Percentiles rank a stretch among this genome's conserved stretches.
phyloP scores from a whole-genome alignment of 106 monocot genomes.

The Platanthera zijinensis region DNA sequence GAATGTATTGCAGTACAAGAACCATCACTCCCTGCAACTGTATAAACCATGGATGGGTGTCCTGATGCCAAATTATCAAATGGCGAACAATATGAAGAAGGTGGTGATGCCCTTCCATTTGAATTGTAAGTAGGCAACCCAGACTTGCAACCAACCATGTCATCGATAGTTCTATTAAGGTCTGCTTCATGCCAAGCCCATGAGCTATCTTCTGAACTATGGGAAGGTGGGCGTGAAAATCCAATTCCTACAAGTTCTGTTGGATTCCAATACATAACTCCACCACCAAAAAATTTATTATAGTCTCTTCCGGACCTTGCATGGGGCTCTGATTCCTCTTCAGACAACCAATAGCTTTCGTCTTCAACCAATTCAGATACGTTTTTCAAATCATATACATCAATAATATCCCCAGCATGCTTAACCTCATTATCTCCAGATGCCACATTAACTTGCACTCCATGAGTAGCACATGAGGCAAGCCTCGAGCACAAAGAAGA shows the following conservation, averaged over 20 bases:
- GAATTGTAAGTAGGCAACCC: conserved; percentile 38
- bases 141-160: conserved; percentile 72
- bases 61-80: conserved; percentile 53
- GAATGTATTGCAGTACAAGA: conserved; percentile 29
- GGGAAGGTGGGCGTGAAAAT: conserved; percentile 85
- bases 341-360: conserved; percentile 80
- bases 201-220: conserved; percentile 91
- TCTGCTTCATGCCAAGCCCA: conserved; percentile 99
- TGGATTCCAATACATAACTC: conserved; percentile 98
- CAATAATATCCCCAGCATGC: conserved; percentile 40
- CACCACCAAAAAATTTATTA: conserved; percentile 97
- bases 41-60: conserved; percentile 39
- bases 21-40: conserved; percentile 40
- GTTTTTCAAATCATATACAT: conserved; percentile 40
- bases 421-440: conserved; percentile 37
- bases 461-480: conserved; percentile 29
- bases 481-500: conserved; percentile 41
- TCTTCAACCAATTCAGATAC: conserved; percentile 60
- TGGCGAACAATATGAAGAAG: conserved; percentile 55
- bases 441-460: conserved; percentile 28
- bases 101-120: conserved; percentile 54
- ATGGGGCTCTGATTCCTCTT: conserved; percentile 77
- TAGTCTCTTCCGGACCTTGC: conserved; percentile 57
- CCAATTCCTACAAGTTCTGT: conserved; percentile 71
- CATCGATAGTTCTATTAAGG: conserved; percentile 86